Percentiles rank a stretch among this genome's conserved stretches.
phyloP scores from a whole-genome alignment of 2,329 filamentous ascomycete genomes.

The Dothiorella sarmentorum region DNA sequence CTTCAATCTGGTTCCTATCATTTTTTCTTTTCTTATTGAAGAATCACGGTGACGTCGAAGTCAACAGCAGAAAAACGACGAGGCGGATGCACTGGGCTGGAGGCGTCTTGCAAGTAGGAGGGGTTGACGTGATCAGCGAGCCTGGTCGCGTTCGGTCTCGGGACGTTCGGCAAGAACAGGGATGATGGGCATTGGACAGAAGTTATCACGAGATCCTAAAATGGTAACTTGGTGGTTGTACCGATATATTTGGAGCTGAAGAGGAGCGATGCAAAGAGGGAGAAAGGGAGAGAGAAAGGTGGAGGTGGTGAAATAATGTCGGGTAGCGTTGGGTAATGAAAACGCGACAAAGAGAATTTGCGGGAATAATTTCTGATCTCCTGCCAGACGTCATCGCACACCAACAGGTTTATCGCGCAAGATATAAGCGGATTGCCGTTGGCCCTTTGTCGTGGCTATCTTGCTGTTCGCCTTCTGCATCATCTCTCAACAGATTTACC shows the following conservation, averaged over 20 bases:
- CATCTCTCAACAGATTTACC: neutral
- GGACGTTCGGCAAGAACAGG: neutral
- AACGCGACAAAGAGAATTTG: neutral
- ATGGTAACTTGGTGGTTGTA: neutral
- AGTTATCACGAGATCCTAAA: conserved; percentile 1
- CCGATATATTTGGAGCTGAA: neutral
- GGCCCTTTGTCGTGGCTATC: too few species aligned
- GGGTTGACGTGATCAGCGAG: neutral
- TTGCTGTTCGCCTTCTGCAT: neutral
- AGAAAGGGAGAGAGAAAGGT: neutral
- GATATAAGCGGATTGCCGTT: neutral
- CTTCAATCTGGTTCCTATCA: too few species aligned
- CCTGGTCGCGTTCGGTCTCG: neutral
- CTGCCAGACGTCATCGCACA: conserved; percentile 7
- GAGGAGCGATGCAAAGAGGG: neutral
- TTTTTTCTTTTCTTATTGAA: too few species aligned
- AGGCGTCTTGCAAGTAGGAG: neutral
- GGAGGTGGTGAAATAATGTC: neutral
- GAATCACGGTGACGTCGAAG: neutral
- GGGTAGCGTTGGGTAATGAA: conserved; percentile 1
- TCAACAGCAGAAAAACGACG: neutral
- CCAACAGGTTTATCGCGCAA: neutral
- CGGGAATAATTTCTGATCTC: neutral
- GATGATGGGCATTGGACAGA: neutral
- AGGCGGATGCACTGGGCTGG: neutral